Conservation (phyloP, 371 early-diverging fungal genomes). For the Rhizopus delemar region DNA sequence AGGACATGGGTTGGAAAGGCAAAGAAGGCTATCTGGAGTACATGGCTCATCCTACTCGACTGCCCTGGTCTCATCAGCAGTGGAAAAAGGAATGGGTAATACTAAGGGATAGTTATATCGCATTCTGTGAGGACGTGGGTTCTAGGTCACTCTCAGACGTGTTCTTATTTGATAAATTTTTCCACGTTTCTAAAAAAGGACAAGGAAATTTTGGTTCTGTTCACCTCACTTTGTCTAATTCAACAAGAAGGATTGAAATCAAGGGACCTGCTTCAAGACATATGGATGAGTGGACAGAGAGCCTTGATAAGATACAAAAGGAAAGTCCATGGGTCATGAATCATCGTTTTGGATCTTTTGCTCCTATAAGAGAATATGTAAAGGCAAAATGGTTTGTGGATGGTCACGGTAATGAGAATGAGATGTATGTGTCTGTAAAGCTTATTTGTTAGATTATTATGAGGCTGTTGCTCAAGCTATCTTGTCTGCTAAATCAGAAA, state of each 20-base stretch:
- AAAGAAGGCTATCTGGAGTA: slow-evolving; percentile 77
- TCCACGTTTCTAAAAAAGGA: slow-evolving; percentile 39
- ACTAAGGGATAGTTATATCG: slow-evolving; percentile 39
- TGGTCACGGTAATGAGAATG: slow-evolving; percentile 49
- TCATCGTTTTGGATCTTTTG: slow-evolving; percentile 77
- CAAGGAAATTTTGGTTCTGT: slow-evolving; percentile 26
- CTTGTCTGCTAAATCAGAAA: slow-evolving; percentile 72
- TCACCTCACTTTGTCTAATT: slow-evolving; percentile 49
- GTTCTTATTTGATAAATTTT: slow-evolving; percentile 67
- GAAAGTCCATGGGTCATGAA: slow-evolving; percentile 69
- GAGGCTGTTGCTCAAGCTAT: slow-evolving; percentile 77
- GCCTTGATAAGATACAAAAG: slow-evolving; percentile 53
- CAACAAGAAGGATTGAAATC: slow-evolving; percentile 61
- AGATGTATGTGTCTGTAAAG: neutral
- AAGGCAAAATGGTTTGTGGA: slow-evolving; percentile 82
- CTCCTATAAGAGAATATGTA: slow-evolving; percentile 68
- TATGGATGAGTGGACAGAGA: slow-evolving; percentile 65
- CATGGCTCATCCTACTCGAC: slow-evolving; percentile 31
- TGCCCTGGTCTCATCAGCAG: slow-evolving; percentile 19
- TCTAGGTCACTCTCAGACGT: slow-evolving; percentile 64
- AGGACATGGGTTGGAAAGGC: slow-evolving; percentile 84
- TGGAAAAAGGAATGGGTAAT: slow-evolving; percentile 72
- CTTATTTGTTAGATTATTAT: slow-evolving; percentile 66
- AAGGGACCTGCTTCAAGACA: slow-evolving; percentile 62
- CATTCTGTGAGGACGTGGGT: slow-evolving; percentile 52